Evolutionary conservation across 176 grass and related monocot species (phyloP).

Genomic region (Aegilops sharonensis): DNA sequence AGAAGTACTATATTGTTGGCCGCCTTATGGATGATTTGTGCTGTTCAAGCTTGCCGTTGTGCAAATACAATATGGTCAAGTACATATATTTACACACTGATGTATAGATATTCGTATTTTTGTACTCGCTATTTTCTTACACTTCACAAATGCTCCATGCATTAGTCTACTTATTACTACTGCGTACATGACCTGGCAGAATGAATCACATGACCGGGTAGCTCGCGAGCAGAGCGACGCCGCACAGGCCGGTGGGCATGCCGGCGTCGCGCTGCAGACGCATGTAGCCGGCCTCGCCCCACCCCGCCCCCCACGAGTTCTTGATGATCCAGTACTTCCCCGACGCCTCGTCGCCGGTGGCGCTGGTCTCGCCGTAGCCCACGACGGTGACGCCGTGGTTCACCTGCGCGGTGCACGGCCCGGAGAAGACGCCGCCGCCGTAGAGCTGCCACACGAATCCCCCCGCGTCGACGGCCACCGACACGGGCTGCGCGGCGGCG

Average conservation of each 20-base stretch:
- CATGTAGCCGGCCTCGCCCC: constrained; percentile 70
- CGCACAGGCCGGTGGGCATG: constrained; percentile 38
- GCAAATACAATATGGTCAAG: too few species aligned
- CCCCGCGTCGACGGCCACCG: constrained; percentile 47
- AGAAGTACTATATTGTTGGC: too few species aligned
- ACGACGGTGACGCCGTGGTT: constrained; percentile 69
- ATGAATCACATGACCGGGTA: constrained; percentile 42
- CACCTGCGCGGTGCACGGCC: constrained; percentile 41
- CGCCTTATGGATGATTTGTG: too few species aligned
- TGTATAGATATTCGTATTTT: too few species aligned
- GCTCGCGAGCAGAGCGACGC: constrained; percentile 45
- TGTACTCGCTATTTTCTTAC: too few species aligned
- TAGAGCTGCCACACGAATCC: constrained; percentile 55
- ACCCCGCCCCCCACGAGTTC: constrained; percentile 65
- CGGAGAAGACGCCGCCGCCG: constrained; percentile 52
- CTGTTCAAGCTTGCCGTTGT: too few species aligned
- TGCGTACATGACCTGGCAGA: background rate
- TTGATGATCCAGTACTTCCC: constrained; percentile 64
- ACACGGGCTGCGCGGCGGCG: constrained; percentile 53
- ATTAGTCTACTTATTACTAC: background rate
- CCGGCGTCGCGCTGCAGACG: constrained; percentile 33
- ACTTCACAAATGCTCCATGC: too few species aligned
- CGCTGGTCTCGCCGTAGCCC: constrained; percentile 51
- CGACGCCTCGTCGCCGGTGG: background rate
- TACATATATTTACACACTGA: too few species aligned